Conservation (phyloP, 2,329 filamentous ascomycete genomes). For the Fusarium nelsonii region DNA sequence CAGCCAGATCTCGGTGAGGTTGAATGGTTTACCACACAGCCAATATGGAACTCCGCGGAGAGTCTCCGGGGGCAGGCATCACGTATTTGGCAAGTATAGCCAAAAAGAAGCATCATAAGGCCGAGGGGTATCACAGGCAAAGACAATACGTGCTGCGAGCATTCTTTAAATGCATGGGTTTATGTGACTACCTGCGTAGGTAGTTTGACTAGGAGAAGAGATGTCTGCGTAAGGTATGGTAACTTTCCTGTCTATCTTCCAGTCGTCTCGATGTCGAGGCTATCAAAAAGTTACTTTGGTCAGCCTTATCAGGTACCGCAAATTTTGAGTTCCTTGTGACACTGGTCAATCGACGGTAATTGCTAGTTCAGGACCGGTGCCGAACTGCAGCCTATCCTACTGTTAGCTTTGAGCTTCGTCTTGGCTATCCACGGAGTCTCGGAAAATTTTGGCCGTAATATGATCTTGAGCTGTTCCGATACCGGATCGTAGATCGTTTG, state of each 20-base stretch:
- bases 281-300: not conserved
- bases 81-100: not conserved
- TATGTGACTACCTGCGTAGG: not conserved
- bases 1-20: not conserved
- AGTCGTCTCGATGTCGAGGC: not conserved
- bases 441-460: not conserved
- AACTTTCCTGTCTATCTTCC: not conserved
- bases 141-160: not conserved
- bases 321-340: not conserved
- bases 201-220: not conserved
- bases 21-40: slow-evolving; percentile 4
- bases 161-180: not conserved
- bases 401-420: not conserved
- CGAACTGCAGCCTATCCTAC: not conserved
- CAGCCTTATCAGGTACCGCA: slow-evolving; percentile 30
- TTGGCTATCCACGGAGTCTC: not conserved
- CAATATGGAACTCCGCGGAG: not conserved
- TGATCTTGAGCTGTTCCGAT: not conserved
- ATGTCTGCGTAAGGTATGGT: no score
- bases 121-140: not conserved
- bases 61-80: not conserved
- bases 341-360: not conserved
- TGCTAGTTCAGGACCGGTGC: not conserved
- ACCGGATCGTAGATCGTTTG: not conserved
- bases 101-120: not conserved